Evolutionary conservation across 257 asterid genomes (phyloP).

Genomic region (Cruciata laevipes): DNA sequence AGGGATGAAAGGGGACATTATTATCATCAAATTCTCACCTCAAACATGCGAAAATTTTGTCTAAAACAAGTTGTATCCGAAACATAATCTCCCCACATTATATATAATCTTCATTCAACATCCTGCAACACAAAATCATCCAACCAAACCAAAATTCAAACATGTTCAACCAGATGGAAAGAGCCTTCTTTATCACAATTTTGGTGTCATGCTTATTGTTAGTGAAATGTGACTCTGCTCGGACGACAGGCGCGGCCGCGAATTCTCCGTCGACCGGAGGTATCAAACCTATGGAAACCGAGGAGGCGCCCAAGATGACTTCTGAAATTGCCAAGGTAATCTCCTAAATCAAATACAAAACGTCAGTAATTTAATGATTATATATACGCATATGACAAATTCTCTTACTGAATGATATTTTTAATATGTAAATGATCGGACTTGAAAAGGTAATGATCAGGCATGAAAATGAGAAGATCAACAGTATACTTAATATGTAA

Average conservation of each 20-base stretch:
- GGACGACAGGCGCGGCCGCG: neutral
- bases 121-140: neutral
- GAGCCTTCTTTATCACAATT: neutral
- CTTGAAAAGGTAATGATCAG: too few species aligned
- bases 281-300: slow-evolving; percentile 11
- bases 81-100: neutral
- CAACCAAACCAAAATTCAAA: neutral
- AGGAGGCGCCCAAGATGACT: neutral
- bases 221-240: neutral
- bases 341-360: too few species aligned
- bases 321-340: slow-evolving; percentile 16
- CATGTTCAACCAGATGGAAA: slow-evolving; percentile 2
- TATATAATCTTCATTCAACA: neutral
- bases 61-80: neutral
- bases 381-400: too few species aligned
- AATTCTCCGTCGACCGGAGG: neutral
- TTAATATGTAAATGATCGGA: too few species aligned
- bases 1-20: neutral
- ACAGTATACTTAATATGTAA: too few species aligned
- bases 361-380: too few species aligned
- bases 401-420: too few species aligned
- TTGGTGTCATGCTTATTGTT: slow-evolving; percentile 6
- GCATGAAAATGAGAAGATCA: too few species aligned
- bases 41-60: neutral
- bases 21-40: neutral